These are phyloP conservation scores for Pezicula radicicola DNA, from an alignment of 2,329 filamentous ascomycete genomes.

Conservation along the genomic window DNA sequence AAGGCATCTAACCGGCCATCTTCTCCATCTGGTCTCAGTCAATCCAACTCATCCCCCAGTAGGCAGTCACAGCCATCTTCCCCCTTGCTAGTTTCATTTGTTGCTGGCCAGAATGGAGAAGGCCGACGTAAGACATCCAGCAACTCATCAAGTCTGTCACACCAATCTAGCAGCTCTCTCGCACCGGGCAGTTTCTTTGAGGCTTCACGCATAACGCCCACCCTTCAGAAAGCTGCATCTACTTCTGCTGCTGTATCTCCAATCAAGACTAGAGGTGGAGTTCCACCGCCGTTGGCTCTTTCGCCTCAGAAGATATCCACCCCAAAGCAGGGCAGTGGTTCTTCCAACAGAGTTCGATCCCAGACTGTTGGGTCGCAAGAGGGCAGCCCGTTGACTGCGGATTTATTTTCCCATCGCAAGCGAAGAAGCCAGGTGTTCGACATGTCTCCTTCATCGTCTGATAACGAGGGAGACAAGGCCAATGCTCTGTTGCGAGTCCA, in stretches of 20 bases:
- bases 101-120: slow-evolving; percentile 77
- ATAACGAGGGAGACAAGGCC: slow-evolving; percentile 91
- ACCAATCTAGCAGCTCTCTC: slow-evolving; percentile 68
- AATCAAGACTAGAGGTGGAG: slow-evolving; percentile 48
- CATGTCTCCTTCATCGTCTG: slow-evolving; percentile 94
- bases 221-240: slow-evolving; percentile 57
- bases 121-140: slow-evolving; percentile 85
- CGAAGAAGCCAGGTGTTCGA: slow-evolving; percentile 93
- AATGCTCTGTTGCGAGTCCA: slow-evolving; percentile 91
- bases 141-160: slow-evolving; percentile 79
- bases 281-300: slow-evolving; percentile 44
- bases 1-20: slow-evolving; percentile 76
- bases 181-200: slow-evolving; percentile 73
- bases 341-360: slow-evolving; percentile 74
- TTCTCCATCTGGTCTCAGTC: slow-evolving; percentile 78
- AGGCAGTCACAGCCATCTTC: slow-evolving; percentile 82
- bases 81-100: slow-evolving; percentile 94
- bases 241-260: slow-evolving; percentile 50
- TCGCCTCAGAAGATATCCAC: slow-evolving; percentile 64
- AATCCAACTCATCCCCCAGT: slow-evolving; percentile 82
- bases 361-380: slow-evolving; percentile 94
- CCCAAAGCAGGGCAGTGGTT: slow-evolving; percentile 57
- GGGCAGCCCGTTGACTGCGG: slow-evolving; percentile 69
- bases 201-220: slow-evolving; percentile 58
- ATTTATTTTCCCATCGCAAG: slow-evolving; percentile 74